These are phyloP conservation scores for Hemileccinum rubropunctum DNA, from an alignment of 768 basidiomycete genomes.

Conservation along the genomic window DNA sequence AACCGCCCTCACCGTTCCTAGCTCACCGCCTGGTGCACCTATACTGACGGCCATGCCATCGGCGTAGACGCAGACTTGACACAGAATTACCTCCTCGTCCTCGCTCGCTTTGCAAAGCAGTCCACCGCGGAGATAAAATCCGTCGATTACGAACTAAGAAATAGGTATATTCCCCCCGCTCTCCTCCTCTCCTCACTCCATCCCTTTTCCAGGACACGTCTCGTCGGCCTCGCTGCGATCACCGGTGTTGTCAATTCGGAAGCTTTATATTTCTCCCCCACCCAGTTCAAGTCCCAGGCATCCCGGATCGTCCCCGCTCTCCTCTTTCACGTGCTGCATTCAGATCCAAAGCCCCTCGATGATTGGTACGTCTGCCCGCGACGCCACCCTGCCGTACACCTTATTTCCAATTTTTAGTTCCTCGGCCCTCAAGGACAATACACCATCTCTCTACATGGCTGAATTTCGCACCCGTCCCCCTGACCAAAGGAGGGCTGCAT, in stretches of 20 bases:
- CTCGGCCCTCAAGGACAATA: constrained; percentile 59
- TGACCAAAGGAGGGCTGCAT: constrained; percentile 80
- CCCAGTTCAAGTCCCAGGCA: constrained; percentile 72
- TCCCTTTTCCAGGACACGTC: constrained; percentile 55
- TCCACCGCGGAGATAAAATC: constrained; percentile 48
- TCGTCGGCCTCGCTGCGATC: constrained; percentile 84
- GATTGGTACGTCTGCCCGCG: constrained; percentile 51
- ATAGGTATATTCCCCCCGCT: constrained; percentile 48
- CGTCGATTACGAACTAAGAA: constrained; percentile 66
- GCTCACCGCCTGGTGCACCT: constrained; percentile 93
- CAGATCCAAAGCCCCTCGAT: constrained; percentile 55
- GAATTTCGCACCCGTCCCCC: constrained; percentile 83
- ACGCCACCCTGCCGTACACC: not conserved
- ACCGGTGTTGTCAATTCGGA: constrained; percentile 81
- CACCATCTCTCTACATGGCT: constrained; percentile 74
- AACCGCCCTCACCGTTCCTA: constrained; percentile 27
- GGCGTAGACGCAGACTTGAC: constrained; percentile 74
- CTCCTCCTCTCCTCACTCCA: not conserved
- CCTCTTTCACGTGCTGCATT: constrained; percentile 62
- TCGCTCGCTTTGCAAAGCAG: constrained; percentile 62
- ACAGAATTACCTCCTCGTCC: constrained; percentile 63
- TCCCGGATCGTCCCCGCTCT: constrained; percentile 69
- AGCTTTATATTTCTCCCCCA: constrained; percentile 69
- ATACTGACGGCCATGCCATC: constrained; percentile 81
- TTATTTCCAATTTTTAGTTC: constrained; percentile 40